Evolutionary conservation across 441 rosid species (phyloP).

Genomic region (Pelargonium fulgidum): DNA sequence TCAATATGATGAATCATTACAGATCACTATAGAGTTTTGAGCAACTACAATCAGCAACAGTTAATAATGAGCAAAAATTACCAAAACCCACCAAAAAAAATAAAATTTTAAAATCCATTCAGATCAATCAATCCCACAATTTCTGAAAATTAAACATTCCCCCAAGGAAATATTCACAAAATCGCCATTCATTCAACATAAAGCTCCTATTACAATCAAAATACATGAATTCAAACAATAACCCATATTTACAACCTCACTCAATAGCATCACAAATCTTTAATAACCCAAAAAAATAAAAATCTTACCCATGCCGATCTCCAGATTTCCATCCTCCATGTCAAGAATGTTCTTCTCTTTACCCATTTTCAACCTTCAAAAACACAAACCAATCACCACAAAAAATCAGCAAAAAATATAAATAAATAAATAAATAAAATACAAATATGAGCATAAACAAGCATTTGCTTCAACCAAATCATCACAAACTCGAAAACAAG

Average conservation of each 20-base stretch:
- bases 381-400: neutral
- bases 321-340: conserved; percentile 6
- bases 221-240: neutral
- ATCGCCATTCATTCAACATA: neutral
- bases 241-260: neutral
- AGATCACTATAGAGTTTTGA: too few relatives aligned
- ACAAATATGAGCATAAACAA: neutral
- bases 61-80: neutral
- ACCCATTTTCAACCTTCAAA: conserved; percentile 6
- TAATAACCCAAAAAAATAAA: neutral
- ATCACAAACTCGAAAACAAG: neutral
- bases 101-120: neutral
- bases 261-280: neutral
- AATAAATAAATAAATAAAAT: neutral
- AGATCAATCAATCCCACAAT: neutral
- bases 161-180: neutral
- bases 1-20: too few relatives aligned
- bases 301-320: conserved; percentile 8
- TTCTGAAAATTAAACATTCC: neutral
- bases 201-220: neutral
- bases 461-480: neutral
- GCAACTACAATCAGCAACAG: conserved; percentile 1
- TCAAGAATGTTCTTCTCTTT: neutral
- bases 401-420: too few relatives aligned
- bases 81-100: neutral